These are phyloP conservation scores for Carex arenaria DNA, from an alignment of 202 grass and related monocot species.

Conservation along the genomic window DNA sequence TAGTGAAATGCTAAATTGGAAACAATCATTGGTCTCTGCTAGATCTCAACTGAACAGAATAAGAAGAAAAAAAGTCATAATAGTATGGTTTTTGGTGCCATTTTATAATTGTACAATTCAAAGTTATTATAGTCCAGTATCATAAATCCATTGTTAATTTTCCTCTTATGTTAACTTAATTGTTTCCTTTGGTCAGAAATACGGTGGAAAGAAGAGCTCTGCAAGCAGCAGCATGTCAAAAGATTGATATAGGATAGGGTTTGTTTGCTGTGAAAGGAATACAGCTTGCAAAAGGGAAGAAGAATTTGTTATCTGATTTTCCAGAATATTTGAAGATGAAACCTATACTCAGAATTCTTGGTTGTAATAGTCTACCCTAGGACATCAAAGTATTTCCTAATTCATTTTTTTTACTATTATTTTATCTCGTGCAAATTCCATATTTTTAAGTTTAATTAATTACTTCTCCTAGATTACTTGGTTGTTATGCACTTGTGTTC, in stretches of 20 bases:
- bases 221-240: slow-evolving; percentile 39
- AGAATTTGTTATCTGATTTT: slow-evolving; percentile 22
- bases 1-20: not conserved
- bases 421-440: slow-evolving; percentile 3
- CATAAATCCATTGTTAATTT: not conserved
- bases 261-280: slow-evolving; percentile 2
- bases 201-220: slow-evolving; percentile 55
- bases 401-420: slow-evolving; percentile 24
- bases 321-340: slow-evolving; percentile 19
- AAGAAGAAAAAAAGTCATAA: too few relatives aligned
- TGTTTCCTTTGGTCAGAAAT: slow-evolving; percentile 43
- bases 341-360: slow-evolving; percentile 13
- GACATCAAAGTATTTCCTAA: slow-evolving; percentile 25
- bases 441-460: slow-evolving; percentile 12
- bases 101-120: not conserved
- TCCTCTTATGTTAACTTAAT: not conserved
- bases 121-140: not conserved
- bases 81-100: too few relatives aligned
- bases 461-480: slow-evolving; percentile 5
- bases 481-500: not conserved
- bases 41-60: too few relatives aligned
- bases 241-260: slow-evolving; percentile 40
- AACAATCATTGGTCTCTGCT: not conserved
- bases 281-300: not conserved
- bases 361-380: slow-evolving; percentile 17